phyloP scores from a whole-genome alignment of 371 early-diverging fungal species.

The Paraphysoderma sedebokerense region DNA sequence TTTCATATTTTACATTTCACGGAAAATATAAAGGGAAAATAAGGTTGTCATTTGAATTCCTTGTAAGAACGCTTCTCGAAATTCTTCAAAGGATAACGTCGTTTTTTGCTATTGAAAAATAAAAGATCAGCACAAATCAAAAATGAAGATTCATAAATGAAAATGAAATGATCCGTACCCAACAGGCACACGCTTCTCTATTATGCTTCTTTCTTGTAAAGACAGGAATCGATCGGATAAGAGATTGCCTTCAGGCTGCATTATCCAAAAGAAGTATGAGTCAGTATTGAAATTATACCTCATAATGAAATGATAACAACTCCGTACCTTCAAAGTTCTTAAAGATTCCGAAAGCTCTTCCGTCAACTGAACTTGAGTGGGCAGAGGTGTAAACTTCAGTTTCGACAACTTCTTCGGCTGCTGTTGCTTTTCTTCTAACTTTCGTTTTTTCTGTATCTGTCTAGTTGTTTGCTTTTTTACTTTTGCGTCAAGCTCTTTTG shows the following conservation, averaged over 20 bases:
- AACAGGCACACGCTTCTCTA: constrained; percentile 58
- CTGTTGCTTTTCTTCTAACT: constrained; percentile 17
- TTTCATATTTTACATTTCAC: too few species aligned
- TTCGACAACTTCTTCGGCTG: constrained; percentile 27
- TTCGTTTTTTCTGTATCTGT: background rate
- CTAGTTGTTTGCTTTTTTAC: constrained; percentile 4
- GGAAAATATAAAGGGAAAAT: background rate
- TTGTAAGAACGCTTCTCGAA: constrained; percentile 26
- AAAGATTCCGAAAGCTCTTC: constrained; percentile 38
- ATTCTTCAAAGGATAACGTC: constrained; percentile 9
- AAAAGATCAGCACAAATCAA: background rate
- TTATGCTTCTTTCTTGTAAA: constrained; percentile 65
- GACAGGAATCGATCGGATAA: constrained; percentile 63
- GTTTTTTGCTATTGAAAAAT: constrained; percentile 3
- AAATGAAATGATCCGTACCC: constrained; percentile 8
- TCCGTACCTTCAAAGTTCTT: constrained; percentile 18
- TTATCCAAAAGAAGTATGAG: background rate
- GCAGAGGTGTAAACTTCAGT: constrained; percentile 17
- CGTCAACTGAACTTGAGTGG: constrained; percentile 28
- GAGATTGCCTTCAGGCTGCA: constrained; percentile 73
- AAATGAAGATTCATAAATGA: background rate
- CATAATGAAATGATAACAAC: background rate
- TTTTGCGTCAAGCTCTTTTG: constrained; percentile 24
- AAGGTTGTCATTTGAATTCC: constrained; percentile 12
- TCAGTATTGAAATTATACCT: too few species aligned